Conservation (phyloP, 2,329 filamentous ascomycete genomes). For the Aschersonia sp. region DNA sequence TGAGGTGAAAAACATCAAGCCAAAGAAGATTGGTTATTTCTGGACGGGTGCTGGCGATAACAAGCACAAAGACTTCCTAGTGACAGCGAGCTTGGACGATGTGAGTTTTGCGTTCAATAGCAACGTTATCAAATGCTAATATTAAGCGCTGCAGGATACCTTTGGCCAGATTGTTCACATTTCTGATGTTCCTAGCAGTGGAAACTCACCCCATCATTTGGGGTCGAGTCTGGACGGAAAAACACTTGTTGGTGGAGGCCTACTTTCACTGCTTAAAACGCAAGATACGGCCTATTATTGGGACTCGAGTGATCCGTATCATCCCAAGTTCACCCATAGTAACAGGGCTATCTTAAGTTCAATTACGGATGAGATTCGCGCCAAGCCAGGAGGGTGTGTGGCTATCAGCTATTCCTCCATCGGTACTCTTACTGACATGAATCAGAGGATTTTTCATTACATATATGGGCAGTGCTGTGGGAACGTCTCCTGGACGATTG, state of each 20-base stretch:
- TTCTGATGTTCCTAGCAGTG: constrained; percentile 42
- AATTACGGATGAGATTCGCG: constrained; percentile 47
- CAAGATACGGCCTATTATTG: constrained; percentile 51
- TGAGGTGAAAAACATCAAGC: constrained; percentile 37
- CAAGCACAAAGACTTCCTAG: constrained; percentile 42
- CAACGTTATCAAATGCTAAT: neutral
- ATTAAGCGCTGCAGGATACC: constrained; percentile 27
- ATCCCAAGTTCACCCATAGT: constrained; percentile 42
- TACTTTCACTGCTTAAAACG: constrained; percentile 43
- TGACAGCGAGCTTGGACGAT: constrained; percentile 44
- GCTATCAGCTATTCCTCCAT: neutral
- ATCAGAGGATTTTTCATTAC: constrained; percentile 41
- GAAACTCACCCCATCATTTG: constrained; percentile 47
- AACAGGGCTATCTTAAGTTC: constrained; percentile 44
- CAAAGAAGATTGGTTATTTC: constrained; percentile 53
- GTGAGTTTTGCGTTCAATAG: constrained; percentile 13
- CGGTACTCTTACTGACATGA: neutral
- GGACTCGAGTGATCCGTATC: constrained; percentile 42
- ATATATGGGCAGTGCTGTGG: constrained; percentile 45
- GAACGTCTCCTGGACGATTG: constrained; percentile 43
- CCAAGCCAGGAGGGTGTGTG: constrained; percentile 40
- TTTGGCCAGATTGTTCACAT: constrained; percentile 45
- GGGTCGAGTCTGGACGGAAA: constrained; percentile 40
- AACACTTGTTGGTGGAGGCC: constrained; percentile 40
- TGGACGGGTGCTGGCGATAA: constrained; percentile 49